phyloP scores from a whole-genome alignment of 169 alveolate genomes.

The Eimeria zaria region DNA sequence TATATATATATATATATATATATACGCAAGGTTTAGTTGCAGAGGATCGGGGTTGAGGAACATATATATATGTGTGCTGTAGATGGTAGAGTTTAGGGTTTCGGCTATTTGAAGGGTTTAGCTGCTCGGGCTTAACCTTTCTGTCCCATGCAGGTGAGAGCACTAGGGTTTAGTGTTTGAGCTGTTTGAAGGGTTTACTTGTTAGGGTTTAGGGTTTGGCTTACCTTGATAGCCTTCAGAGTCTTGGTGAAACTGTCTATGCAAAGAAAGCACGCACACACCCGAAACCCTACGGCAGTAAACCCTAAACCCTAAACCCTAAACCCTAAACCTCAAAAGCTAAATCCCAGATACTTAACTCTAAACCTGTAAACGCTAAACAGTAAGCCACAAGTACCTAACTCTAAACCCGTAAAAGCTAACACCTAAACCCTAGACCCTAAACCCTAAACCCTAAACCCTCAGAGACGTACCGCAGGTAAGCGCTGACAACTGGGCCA shows the following conservation, averaged over 20 bases:
- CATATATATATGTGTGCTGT: no score
- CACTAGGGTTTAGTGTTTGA: background rate
- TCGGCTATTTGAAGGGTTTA: no score
- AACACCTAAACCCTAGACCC: constrained; percentile 33
- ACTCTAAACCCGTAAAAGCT: background rate
- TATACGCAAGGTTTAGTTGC: no score
- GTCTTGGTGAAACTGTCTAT: constrained; percentile 1
- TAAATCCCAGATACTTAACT: no score
- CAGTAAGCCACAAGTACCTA: no score
- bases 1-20: no score
- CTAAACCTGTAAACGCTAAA: no score
- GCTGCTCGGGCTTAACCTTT: no score
- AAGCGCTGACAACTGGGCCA: constrained; percentile 15
- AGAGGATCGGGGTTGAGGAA: no score
- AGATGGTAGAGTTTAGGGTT: no score
- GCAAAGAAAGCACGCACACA: background rate
- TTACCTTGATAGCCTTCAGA: constrained; percentile 16
- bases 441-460: constrained; percentile 25
- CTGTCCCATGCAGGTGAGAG: no score
- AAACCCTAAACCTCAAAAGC: background rate
- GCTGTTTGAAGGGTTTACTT: no score
- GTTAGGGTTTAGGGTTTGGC: constrained; percentile 52
- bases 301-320: constrained; percentile 8
- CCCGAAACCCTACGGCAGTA: constrained; percentile 11
- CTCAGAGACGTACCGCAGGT: background rate